Percentiles rank a stretch among this genome's conserved stretches.
phyloP scores from a whole-genome alignment of 2,329 filamentous ascomycete genomes.

The Cladosporium sp. region DNA sequence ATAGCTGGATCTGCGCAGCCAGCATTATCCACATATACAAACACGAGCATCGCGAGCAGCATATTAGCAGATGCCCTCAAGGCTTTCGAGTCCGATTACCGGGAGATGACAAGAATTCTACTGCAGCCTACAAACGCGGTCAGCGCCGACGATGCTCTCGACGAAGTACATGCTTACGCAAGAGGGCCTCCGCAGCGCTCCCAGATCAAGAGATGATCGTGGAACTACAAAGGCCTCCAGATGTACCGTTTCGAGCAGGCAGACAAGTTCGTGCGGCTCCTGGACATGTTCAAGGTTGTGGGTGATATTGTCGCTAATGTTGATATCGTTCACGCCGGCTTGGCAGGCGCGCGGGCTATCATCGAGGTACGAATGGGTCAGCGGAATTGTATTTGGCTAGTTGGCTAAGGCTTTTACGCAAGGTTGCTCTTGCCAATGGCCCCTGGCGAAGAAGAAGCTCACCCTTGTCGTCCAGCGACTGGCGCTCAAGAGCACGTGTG shows the following conservation, averaged over 20 bases:
- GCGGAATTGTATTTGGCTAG: not conserved
- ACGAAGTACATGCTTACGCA: not conserved
- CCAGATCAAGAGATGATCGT: constrained; percentile 7
- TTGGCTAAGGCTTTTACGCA: not conserved
- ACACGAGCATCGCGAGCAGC: constrained; percentile 9
- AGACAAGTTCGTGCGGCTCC: not conserved
- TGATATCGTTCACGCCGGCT: constrained; percentile 1
- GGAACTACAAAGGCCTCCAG: constrained; percentile 1
- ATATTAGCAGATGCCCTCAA: constrained; percentile 9
- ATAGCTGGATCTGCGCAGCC: not conserved
- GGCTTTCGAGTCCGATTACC: not conserved
- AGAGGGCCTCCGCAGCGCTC: not conserved
- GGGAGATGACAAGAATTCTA: not conserved
- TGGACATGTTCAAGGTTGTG: constrained; percentile 4
- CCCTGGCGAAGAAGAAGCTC: too few species aligned
- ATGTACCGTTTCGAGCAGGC: not conserved
- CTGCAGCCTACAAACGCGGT: not conserved
- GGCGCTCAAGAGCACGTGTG: too few species aligned
- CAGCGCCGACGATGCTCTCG: not conserved
- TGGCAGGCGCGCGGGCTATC: constrained; percentile 22
- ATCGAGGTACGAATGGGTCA: constrained; percentile 23
- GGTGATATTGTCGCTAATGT: not conserved
- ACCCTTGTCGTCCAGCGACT: too few species aligned
- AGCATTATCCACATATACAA: constrained; percentile 22
- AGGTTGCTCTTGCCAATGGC: constrained; percentile 5